Base-by-base conservation (phyloP, 805 yeast genomes). In the Yarrowia porcina region DNA sequence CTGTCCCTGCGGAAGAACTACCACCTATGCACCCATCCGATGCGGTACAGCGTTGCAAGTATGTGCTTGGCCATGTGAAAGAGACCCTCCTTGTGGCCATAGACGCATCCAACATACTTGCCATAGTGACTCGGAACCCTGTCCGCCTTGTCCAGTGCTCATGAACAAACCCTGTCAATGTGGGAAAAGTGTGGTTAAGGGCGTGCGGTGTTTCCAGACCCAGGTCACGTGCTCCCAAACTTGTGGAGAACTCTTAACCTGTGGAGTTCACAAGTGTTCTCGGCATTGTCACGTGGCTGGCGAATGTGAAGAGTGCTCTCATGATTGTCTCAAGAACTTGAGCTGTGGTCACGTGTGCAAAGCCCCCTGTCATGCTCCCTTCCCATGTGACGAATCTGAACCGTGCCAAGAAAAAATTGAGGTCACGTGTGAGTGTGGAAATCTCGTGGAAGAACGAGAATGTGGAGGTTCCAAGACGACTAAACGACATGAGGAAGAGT, bases 1-100 rank as follows among this genome's bases (percentile, higher is more conserved):
- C 2, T 90, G 97, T 70, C 81, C 86, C 54, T 90, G 97, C 76
- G 96, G 96, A 2, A 79, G 80, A 66, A 90, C 96, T 0, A 80
- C 88, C 3, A 78, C 90, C 6, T 80, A 79, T 20, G 96, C 96
- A 0, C 97, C 97, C 0, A 90, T 89, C 10, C 76, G 96, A 66
- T 90, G 97, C 75, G 96, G 96, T 13, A 83, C 89, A 0, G 77
- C 74, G 47, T 71, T 88, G 33, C 87, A 87, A 4, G 79, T 78
- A 11, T 90, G 97, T 74, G 78, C 76, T 23, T 80, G 82, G 65
- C 90, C 82, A 65, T 90, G 97, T 73, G 73, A 76, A 3, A 77
- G 89, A 56, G 69, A 68, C 2, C 77, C 77, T 33, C 67, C 72
- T 0, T 90, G 97, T 79, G 96, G 93, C 0, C 97, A 90, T 72